A percentile compares a stretch with the other conserved stretches of the same genome.
These are phyloP conservation scores for Tanozyma kutaoensis DNA, from an alignment of 805 yeast genomes.

Conservation along the genomic window DNA sequence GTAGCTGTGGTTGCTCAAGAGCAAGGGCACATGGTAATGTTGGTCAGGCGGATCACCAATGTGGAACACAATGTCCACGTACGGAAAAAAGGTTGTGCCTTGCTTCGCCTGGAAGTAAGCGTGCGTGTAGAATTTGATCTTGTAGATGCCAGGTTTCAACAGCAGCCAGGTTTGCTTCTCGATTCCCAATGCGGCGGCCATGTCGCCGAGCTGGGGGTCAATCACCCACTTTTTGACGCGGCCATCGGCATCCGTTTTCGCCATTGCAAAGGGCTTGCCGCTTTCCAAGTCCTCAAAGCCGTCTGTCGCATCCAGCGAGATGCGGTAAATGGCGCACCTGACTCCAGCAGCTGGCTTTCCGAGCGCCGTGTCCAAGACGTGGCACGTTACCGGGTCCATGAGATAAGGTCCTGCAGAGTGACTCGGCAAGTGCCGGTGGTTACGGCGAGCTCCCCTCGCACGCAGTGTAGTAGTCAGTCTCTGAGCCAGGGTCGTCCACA, in stretches of 20 bases:
- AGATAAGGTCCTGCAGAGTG: not conserved
- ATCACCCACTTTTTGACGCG: conserved; percentile 58
- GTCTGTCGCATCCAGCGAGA: conserved; percentile 18
- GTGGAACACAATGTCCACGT: conserved; percentile 66
- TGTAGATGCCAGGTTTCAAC: conserved; percentile 53
- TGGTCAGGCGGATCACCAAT: conserved; percentile 54
- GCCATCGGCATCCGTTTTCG: conserved; percentile 70
- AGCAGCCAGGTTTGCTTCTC: conserved; percentile 23
- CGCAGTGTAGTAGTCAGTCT: not conserved
- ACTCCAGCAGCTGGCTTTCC: conserved; percentile 80
- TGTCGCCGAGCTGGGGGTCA: conserved; percentile 17
- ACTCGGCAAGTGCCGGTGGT: not conserved
- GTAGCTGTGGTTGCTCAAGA: conserved; percentile 76
- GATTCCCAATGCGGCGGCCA: conserved; percentile 16
- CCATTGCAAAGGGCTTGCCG: conserved; percentile 43
- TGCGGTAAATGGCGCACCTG: conserved; percentile 43
- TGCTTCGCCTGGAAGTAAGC: conserved; percentile 35
- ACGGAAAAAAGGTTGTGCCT: conserved; percentile 88
- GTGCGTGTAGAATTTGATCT: conserved; percentile 65
- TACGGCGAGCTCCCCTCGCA: not conserved
- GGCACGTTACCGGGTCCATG: conserved; percentile 70
- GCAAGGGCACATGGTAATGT: conserved; percentile 84
- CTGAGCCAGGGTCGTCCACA: not conserved
- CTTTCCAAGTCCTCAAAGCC: conserved; percentile 8
- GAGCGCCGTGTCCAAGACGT: conserved; percentile 68